A percentile compares a stretch with the other conserved stretches of the same genome.
These are phyloP conservation scores for Dianthus caryophyllus DNA, from an alignment of 148 eudicot species.

Conservation along the genomic window DNA sequence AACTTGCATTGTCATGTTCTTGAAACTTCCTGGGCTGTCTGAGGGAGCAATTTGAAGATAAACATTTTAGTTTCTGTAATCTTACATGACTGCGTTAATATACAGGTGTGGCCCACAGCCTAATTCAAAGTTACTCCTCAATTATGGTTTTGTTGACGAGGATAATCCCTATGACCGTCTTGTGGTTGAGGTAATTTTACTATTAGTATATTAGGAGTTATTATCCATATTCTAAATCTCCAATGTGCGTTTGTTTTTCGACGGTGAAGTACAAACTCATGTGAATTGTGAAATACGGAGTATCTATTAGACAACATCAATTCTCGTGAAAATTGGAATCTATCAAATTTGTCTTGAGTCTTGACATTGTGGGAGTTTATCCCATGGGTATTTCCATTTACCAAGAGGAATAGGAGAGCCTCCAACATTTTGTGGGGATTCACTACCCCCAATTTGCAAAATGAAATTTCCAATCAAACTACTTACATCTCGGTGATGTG, in stretches of 20 bases:
- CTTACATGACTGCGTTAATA: conserved; percentile 1
- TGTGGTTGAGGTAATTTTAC: conserved; percentile 60
- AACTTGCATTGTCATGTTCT: not conserved
- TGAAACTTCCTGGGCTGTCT: not conserved
- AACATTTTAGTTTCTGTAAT: not conserved
- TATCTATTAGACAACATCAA: too few species aligned
- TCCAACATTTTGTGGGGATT: too few species aligned
- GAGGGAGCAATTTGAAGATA: not conserved
- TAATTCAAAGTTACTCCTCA: conserved; percentile 85
- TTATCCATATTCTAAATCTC: not conserved
- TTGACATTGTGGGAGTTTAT: too few species aligned
- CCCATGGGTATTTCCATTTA: too few species aligned
- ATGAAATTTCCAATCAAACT: too few species aligned
- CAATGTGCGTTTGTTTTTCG: not conserved
- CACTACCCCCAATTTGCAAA: too few species aligned
- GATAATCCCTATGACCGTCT: conserved; percentile 92
- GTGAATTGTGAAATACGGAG: too few species aligned
- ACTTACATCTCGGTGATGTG: too few species aligned
- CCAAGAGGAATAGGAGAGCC: too few species aligned
- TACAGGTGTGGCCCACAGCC: conserved; percentile 99
- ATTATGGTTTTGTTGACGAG: conserved; percentile 96
- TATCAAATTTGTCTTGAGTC: too few species aligned
- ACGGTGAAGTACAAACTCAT: too few species aligned
- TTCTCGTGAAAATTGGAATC: too few species aligned
- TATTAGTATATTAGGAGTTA: not conserved